Conservation (phyloP, 768 basidiomycete genomes). For the Mycena haematopus region DNA sequence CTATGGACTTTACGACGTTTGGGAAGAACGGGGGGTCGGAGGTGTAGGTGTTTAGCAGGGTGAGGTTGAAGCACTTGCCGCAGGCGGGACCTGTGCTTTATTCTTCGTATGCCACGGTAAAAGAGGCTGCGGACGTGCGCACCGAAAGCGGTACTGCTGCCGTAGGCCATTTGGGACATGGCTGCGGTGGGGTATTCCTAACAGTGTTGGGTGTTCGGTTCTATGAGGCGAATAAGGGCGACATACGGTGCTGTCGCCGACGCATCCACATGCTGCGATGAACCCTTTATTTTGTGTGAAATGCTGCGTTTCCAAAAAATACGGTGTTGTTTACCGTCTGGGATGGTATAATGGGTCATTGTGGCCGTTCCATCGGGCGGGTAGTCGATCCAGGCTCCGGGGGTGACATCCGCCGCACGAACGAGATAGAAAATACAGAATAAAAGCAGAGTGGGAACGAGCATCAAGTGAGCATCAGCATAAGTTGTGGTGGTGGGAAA, state of each 20-base stretch:
- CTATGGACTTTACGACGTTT: constrained; percentile 59
- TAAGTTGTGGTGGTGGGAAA: constrained; percentile 13
- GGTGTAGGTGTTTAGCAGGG: constrained; percentile 71
- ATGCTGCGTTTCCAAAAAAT: not conserved
- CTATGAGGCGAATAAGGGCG: constrained; percentile 29
- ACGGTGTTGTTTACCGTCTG: constrained; percentile 36
- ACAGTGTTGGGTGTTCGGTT: constrained; percentile 30
- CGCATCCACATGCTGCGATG: constrained; percentile 82
- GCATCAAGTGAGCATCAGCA: constrained; percentile 21
- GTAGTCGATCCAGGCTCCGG: constrained; percentile 66
- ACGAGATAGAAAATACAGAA: constrained; percentile 14
- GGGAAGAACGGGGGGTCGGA: constrained; percentile 76
- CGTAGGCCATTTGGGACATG: constrained; percentile 79
- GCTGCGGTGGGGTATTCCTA: constrained; percentile 79
- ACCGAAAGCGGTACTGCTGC: constrained; percentile 74
- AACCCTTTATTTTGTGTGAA: constrained; percentile 35
- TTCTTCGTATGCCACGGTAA: not conserved
- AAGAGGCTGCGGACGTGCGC: not conserved
- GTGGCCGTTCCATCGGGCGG: constrained; percentile 68
- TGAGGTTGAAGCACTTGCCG: constrained; percentile 81
- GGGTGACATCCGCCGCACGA: constrained; percentile 15
- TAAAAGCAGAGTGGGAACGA: constrained; percentile 24
- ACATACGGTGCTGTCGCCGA: constrained; percentile 55
- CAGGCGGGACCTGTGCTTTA: constrained; percentile 63
- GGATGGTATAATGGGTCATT: constrained; percentile 76